Evolutionary conservation across 208 protist genomes (phyloP), one percentile per base, ranked within the genome.

Genomic region (Crithidia mellificae): DNA sequence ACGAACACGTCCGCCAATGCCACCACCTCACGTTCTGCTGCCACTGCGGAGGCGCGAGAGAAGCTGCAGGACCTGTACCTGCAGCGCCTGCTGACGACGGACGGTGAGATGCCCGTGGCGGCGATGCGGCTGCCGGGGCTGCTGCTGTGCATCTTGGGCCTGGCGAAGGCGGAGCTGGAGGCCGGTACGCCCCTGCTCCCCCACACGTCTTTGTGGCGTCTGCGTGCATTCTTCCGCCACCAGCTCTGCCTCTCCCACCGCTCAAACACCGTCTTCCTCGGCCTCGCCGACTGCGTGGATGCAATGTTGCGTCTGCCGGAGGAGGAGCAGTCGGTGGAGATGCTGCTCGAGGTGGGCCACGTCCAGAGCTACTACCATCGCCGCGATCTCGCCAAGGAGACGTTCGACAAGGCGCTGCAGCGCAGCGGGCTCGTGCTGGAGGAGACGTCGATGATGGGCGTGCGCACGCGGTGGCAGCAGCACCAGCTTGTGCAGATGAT

Each of bases 391-490:
- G 89, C 94, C 27, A 87, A 76, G 24, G 68, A 81, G 30, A 79
- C 73, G 34, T 88, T 96, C 34, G 81, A 75, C 54, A 72, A 72
- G 6, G 94, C 94, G 5, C 57, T 81, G 53, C 32, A 63, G 29
- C 71, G 72, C 43, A 96, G 85, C 56, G 89, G 88, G 0, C 61
- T 98, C 22, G 44, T 63, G 19, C 9, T 92, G n/a, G 77, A 93
- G 59, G 86, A 96, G 75, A 78, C 79, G 4, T 74, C 87, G 12
- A 89, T 96, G 74, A 30, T 96, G 27, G 94, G 94, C 12, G 90
- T 96, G 52, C 87, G 92, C 20, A 98, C 94, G 17, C 90, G 93
- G 11, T 96, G 88, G 85, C 94, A 98, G 84, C 70, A 87, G 61
- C 88, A 93, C 49, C 74, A 95, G 63, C 67, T 87, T 8, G 83